Percentiles rank a stretch among this genome's conserved stretches.
Evolutionary conservation across 805 yeast species (phyloP).

Genomic region (Komagataella mondaviorum): DNA sequence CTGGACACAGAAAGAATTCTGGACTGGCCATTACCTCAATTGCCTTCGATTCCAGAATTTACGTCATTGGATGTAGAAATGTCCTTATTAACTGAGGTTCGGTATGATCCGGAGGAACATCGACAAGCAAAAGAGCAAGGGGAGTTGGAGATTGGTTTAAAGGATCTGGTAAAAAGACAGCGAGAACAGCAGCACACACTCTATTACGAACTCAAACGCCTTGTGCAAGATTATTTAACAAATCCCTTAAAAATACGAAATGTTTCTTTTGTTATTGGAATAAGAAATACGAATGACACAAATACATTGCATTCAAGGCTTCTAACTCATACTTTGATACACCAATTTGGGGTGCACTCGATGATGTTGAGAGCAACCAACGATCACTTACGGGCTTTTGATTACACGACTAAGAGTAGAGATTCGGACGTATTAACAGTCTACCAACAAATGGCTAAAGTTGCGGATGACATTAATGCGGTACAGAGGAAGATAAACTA

Average conservation of each 20-base stretch:
- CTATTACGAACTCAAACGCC: slow-evolving; percentile 48
- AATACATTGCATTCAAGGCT: not conserved
- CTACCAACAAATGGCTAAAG: not conserved
- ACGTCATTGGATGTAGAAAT: slow-evolving; percentile 68
- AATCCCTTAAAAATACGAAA: slow-evolving; percentile 39
- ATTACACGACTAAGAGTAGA: not conserved
- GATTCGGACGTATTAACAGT: not conserved
- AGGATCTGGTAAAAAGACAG: slow-evolving; percentile 8
- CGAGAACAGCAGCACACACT: not conserved
- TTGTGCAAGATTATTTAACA: slow-evolving; percentile 52
- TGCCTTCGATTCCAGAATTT: slow-evolving; percentile 48
- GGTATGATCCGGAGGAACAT: slow-evolving; percentile 36
- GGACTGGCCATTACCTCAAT: slow-evolving; percentile 72
- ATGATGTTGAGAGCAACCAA: not conserved
- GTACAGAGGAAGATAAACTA: not conserved
- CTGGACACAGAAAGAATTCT: slow-evolving; percentile 11
- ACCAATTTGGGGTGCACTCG: not conserved
- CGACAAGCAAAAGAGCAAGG: not conserved
- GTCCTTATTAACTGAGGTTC: slow-evolving; percentile 63
- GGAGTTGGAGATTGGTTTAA: not conserved
- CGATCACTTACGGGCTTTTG: not conserved
- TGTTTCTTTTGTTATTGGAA: slow-evolving; percentile 20
- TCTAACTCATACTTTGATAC: not conserved
- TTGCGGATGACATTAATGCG: not conserved
- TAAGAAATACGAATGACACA: slow-evolving; percentile 2